phyloP scores from a whole-genome alignment of 257 asterid genomes.

The Cynanchum wilfordii region DNA sequence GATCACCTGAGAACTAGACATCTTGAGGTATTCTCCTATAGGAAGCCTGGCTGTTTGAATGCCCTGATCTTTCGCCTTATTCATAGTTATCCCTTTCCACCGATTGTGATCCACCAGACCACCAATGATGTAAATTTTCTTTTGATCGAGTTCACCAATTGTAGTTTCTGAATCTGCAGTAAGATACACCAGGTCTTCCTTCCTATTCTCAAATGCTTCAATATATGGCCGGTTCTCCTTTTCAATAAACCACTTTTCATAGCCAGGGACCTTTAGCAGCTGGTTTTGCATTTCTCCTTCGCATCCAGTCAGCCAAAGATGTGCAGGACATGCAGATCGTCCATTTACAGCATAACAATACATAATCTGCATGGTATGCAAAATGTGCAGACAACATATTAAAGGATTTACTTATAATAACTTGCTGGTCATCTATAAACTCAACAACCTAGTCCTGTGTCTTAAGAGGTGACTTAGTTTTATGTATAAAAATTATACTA shows the following conservation, averaged over 20 bases:
- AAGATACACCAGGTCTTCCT: slow-evolving; percentile 80
- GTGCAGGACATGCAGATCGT: slow-evolving; percentile 69
- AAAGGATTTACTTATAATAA: not conserved
- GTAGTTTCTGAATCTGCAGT: slow-evolving; percentile 85
- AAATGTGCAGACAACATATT: not conserved
- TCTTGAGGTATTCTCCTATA: slow-evolving; percentile 74
- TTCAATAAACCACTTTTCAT: slow-evolving; percentile 84
- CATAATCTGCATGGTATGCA: slow-evolving; percentile 60
- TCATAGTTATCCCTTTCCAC: slow-evolving; percentile 91
- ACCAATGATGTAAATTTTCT: slow-evolving; percentile 75
- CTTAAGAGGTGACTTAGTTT: not conserved
- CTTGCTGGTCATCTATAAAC: not conserved
- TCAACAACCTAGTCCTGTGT: not conserved
- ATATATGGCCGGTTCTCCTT: slow-evolving; percentile 64
- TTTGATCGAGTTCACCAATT: slow-evolving; percentile 74
- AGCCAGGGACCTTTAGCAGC: slow-evolving; percentile 70
- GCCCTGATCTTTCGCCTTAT: slow-evolving; percentile 84
- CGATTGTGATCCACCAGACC: slow-evolving; percentile 97
- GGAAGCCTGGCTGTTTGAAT: slow-evolving; percentile 94
- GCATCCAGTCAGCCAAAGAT: slow-evolving; percentile 91
- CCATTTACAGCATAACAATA: slow-evolving; percentile 88
- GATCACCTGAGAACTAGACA: slow-evolving; percentile 93
- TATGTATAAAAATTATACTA: not conserved
- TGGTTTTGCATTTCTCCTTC: slow-evolving; percentile 74
- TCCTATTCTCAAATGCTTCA: slow-evolving; percentile 59